Evolutionary conservation across 345 rosid species (phyloP).

Genomic region (Hibiscus tridactylites): DNA sequence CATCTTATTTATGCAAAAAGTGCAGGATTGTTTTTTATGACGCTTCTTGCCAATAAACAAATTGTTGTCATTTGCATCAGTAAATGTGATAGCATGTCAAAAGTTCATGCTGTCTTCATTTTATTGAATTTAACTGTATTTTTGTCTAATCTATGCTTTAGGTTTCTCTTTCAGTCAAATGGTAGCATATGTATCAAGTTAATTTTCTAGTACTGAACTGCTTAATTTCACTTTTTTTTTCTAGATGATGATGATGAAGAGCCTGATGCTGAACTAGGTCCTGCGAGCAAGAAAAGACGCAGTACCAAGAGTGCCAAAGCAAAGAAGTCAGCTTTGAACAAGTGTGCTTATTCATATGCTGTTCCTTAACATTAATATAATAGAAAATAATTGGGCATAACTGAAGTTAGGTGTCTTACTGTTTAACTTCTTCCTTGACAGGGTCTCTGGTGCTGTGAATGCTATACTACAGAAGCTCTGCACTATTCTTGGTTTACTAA

Average conservation of each 20-base stretch:
- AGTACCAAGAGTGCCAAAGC: slow-evolving; percentile 53
- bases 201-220: slow-evolving; percentile 3
- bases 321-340: slow-evolving; percentile 68
- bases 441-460: slow-evolving; percentile 83
- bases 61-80: neutral
- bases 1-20: slow-evolving; percentile 14
- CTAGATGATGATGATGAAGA: slow-evolving; percentile 87
- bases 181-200: neutral
- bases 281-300: slow-evolving; percentile 76
- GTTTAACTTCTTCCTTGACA: slow-evolving; percentile 27
- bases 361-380: slow-evolving; percentile 11
- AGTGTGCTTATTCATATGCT: slow-evolving; percentile 41
- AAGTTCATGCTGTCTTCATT: neutral
- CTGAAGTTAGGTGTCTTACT: slow-evolving; percentile 13
- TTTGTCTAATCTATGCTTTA: neutral
- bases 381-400: slow-evolving; percentile 1
- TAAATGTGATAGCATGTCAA: neutral
- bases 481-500: slow-evolving; percentile 79
- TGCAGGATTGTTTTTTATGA: slow-evolving; percentile 5
- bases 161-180: neutral
- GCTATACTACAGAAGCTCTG: slow-evolving; percentile 83
- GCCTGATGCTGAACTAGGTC: slow-evolving; percentile 58
- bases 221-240: slow-evolving; percentile 10
- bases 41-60: neutral
- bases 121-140: neutral